These are phyloP conservation scores for Durio zibethinus DNA, from an alignment of 345 rosid species.

Conservation along the genomic window DNA sequence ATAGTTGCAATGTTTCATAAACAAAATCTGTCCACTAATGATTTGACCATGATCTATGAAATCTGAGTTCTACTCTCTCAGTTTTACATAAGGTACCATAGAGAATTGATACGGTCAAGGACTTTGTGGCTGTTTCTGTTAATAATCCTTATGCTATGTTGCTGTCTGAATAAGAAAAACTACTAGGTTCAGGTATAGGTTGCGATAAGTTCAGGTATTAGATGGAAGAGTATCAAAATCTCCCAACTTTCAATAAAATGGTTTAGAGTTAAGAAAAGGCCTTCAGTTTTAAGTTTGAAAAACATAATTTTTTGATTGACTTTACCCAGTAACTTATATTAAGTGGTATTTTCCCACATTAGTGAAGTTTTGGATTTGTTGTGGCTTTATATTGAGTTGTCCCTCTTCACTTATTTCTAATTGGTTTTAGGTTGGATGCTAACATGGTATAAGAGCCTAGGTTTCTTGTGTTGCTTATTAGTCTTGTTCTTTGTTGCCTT, in stretches of 20 bases:
- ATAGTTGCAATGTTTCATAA: not conserved
- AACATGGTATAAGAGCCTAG: not conserved
- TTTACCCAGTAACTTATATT: not conserved
- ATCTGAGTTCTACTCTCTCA: not conserved
- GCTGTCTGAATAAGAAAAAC: not conserved
- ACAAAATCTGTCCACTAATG: not conserved
- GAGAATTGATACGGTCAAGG: not conserved
- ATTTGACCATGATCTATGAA: not conserved
- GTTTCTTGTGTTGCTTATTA: not conserved
- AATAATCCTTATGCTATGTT: not conserved
- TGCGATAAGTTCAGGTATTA: not conserved
- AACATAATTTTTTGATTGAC: not conserved
- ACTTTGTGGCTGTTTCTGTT: not conserved
- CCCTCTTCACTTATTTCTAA: not conserved
- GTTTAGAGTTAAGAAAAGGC: not conserved
- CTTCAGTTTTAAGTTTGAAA: not conserved
- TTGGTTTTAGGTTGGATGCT: conserved; percentile 1
- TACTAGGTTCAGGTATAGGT: not conserved
- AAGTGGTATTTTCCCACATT: not conserved
- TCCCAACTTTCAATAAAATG: not conserved
- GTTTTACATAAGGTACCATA: not conserved
- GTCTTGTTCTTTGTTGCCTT: not conserved
- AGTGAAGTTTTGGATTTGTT: not conserved
- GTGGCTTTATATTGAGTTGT: not conserved
- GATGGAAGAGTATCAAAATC: not conserved